These are phyloP conservation scores for Paxillus involutus DNA, from an alignment of 768 basidiomycete species.

Conservation along the genomic window DNA sequence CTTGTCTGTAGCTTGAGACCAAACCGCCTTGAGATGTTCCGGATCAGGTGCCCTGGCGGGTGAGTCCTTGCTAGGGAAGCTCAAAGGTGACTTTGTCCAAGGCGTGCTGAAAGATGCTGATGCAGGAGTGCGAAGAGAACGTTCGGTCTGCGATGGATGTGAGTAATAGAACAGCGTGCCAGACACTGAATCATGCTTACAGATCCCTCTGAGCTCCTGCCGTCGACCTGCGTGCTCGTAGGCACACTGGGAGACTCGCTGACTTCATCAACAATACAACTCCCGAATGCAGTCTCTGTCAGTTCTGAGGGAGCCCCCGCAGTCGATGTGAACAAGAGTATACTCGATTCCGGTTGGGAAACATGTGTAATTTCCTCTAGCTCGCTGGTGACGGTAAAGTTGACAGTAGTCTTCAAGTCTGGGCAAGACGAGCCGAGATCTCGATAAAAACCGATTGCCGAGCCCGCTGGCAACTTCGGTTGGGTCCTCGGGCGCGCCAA, in stretches of 20 bases:
- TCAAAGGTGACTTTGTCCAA: slow-evolving; percentile 55
- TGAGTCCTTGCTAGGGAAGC: slow-evolving; percentile 63
- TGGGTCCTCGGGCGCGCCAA: slow-evolving; percentile 49
- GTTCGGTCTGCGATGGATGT: slow-evolving; percentile 37
- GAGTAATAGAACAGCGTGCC: slow-evolving; percentile 7
- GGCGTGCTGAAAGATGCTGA: slow-evolving; percentile 36
- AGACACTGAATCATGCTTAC: slow-evolving; percentile 36
- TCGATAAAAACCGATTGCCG: slow-evolving; percentile 72
- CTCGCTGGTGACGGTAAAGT: slow-evolving; percentile 81
- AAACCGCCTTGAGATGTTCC: slow-evolving; percentile 83
- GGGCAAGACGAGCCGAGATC: slow-evolving; percentile 53
- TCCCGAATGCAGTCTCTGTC: slow-evolving; percentile 9
- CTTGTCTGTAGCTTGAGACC: slow-evolving; percentile 78
- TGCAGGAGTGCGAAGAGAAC: slow-evolving; percentile 47
- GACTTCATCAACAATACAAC: slow-evolving; percentile 10
- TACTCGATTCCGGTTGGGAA: slow-evolving; percentile 17
- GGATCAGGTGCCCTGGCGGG: slow-evolving; percentile 71
- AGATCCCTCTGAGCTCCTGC: slow-evolving; percentile 53
- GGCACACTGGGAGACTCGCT: slow-evolving; percentile 16
- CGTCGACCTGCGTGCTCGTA: slow-evolving; percentile 38
- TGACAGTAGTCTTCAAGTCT: slow-evolving; percentile 52
- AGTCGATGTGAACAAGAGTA: slow-evolving; percentile 26
- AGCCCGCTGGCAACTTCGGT: slow-evolving; percentile 71
- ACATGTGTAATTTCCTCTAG: slow-evolving; percentile 41
- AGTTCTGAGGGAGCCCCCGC: slow-evolving; percentile 1